phyloP scores from a whole-genome alignment of 2,329 filamentous ascomycete genomes.

The Hymenoscyphus infarciens region DNA sequence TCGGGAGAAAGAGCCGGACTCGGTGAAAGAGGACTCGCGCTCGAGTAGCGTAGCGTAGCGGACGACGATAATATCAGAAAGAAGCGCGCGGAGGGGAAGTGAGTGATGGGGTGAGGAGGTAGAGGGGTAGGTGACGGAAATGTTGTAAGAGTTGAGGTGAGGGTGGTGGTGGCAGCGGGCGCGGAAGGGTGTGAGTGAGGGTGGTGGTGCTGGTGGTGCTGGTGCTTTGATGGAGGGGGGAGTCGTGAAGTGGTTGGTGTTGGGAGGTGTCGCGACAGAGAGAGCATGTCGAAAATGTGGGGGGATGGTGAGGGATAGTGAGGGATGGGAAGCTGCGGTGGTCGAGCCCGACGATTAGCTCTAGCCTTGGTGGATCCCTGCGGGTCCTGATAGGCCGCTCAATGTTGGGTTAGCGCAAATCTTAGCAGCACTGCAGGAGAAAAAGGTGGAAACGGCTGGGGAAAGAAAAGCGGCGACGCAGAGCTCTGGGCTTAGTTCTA shows the following conservation, averaged over 20 bases:
- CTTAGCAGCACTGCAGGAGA: not conserved
- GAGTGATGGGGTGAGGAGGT: not conserved
- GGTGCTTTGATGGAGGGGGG: not conserved
- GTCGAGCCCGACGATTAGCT: conserved; percentile 1
- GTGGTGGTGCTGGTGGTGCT: not conserved
- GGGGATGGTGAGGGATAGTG: not conserved
- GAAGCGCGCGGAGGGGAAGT: not conserved
- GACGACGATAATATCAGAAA: not conserved
- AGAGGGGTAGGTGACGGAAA: not conserved
- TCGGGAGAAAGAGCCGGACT: not conserved
- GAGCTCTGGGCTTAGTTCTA: not conserved
- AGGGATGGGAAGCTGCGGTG: not conserved
- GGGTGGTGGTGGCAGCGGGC: not conserved
- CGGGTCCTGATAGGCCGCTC: not conserved
- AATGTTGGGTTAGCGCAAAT: not conserved
- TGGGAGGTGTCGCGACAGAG: not conserved
- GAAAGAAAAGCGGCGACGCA: not conserved
- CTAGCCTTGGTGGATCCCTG: not conserved
- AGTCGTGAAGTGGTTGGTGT: not conserved
- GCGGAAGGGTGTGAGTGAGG: not conserved
- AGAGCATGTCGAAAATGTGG: conserved; percentile 3
- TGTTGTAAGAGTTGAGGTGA: not conserved
- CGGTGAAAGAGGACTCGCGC: not conserved
- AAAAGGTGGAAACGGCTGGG: not conserved
- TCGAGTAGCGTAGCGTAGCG: not conserved